A percentile compares a stretch with the other conserved stretches of the same genome.
These are phyloP conservation scores for Lepidium aucheri DNA, from an alignment of 345 rosid species.

Conservation along the genomic window DNA sequence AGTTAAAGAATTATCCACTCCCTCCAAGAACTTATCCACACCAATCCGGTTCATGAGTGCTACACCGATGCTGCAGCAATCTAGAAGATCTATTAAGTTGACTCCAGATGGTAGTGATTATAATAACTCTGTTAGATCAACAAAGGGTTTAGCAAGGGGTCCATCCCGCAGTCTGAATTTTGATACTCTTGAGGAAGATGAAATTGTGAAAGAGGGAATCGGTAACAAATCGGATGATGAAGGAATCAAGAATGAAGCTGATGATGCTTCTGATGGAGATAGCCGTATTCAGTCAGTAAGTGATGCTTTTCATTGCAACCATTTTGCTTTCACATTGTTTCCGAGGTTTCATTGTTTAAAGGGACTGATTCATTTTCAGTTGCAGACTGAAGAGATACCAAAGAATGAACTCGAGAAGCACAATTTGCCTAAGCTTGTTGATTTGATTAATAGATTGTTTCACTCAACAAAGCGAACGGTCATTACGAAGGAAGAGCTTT, in stretches of 20 bases:
- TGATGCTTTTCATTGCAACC: background rate
- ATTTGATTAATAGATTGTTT: conserved; percentile 48
- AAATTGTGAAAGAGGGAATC: background rate
- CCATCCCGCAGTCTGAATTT: conserved; percentile 54
- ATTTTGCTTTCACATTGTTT: background rate
- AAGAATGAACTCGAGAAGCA: conserved; percentile 38
- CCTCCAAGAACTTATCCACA: conserved; percentile 34
- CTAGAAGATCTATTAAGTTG: conserved; percentile 54
- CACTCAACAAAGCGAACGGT: conserved; percentile 54
- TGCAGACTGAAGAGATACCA: conserved; percentile 53
- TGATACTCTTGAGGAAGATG: conserved; percentile 39
- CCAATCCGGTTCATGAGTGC: conserved; percentile 53
- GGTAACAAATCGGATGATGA: background rate
- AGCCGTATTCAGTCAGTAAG: conserved; percentile 54
- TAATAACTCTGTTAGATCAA: conserved; percentile 20
- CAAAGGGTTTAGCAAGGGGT: conserved; percentile 45
- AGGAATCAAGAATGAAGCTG: background rate
- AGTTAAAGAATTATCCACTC: conserved; percentile 19
- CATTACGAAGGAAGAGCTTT: conserved; percentile 70
- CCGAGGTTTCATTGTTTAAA: background rate
- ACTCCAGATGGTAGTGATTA: conserved; percentile 34
- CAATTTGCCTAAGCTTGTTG: conserved; percentile 67
- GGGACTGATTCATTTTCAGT: conserved; percentile 8
- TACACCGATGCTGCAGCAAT: conserved; percentile 43
- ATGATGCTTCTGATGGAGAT: conserved; percentile 23